These are phyloP conservation scores for Medicago arabica DNA, from an alignment of 306 rosid genomes.

Conservation along the genomic window DNA sequence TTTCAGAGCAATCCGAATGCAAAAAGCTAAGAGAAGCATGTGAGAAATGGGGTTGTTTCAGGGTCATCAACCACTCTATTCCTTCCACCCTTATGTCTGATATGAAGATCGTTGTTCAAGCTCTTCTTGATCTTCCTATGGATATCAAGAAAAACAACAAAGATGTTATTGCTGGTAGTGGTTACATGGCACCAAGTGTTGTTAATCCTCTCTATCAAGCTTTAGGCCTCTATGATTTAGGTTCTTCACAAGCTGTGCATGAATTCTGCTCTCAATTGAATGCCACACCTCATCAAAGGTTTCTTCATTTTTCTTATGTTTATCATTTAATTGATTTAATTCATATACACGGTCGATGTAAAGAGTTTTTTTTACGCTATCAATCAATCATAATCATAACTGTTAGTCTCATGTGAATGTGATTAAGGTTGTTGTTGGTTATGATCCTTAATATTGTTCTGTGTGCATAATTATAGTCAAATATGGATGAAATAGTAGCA, in stretches of 20 bases:
- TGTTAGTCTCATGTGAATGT: background rate
- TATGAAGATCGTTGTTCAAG: constrained; percentile 53
- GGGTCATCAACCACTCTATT: constrained; percentile 59
- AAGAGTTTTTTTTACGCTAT: too few relatives aligned
- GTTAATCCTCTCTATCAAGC: constrained; percentile 61
- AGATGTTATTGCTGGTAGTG: constrained; percentile 54
- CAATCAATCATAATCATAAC: too few relatives aligned
- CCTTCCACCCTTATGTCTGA: constrained; percentile 53
- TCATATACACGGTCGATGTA: too few relatives aligned
- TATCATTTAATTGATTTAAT: too few relatives aligned
- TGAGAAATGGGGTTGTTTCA: constrained; percentile 69
- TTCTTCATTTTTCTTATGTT: too few relatives aligned
- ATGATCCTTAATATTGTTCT: background rate
- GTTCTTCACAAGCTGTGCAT: constrained; percentile 46
- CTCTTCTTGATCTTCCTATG: constrained; percentile 59
- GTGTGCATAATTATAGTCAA: background rate
- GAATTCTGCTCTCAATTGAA: constrained; percentile 57
- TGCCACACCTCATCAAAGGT: constrained; percentile 56
- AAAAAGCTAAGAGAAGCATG: constrained; percentile 61
- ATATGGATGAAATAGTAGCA: background rate
- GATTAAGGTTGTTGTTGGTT: background rate
- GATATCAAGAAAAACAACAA: constrained; percentile 60
- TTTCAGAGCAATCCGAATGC: constrained; percentile 37
- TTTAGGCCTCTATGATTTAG: constrained; percentile 57
- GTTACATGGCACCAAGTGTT: constrained; percentile 51